Conservation (phyloP, 192 early-diverging fungal species). For the Linnemannia elongata region DNA sequence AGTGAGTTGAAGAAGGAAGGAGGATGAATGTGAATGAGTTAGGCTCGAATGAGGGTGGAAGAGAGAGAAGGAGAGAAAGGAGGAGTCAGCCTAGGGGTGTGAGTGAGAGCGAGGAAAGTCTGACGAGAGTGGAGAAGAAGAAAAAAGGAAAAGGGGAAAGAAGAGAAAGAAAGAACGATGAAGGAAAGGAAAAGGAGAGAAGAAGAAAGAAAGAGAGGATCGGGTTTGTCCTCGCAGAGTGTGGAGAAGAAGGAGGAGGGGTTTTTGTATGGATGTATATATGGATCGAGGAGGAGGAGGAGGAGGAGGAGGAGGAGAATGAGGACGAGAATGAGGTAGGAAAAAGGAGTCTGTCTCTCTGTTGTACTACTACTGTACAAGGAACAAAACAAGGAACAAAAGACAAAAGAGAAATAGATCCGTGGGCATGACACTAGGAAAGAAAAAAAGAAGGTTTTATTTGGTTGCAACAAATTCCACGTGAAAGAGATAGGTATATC, state of each 20-base stretch:
- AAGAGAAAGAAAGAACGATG: background rate
- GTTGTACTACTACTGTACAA: too few relatives aligned
- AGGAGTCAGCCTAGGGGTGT: background rate
- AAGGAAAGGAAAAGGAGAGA: background rate
- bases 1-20: background rate
- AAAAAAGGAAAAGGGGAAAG: background rate
- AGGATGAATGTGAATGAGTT: background rate
- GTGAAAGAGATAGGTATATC: background rate
- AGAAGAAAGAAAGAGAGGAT: background rate
- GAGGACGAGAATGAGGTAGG: background rate
- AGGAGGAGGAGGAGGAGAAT: background rate
- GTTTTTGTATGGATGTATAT: too few relatives aligned
- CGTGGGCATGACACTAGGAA: too few relatives aligned
- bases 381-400: background rate
- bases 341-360: too few relatives aligned
- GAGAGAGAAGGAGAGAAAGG: background rate
- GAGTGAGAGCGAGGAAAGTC: background rate
- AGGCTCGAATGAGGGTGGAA: background rate
- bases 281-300: background rate
- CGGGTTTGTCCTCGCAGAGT: background rate
- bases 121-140: background rate
- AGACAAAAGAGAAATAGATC: background rate
- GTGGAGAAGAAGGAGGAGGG: too few relatives aligned
- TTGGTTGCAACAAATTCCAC: background rate
- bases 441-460: background rate